These are phyloP conservation scores for Sclerotinia sclerotiorum DNA, from an alignment of 2,329 filamentous ascomycete species.

Conservation along the genomic window DNA sequence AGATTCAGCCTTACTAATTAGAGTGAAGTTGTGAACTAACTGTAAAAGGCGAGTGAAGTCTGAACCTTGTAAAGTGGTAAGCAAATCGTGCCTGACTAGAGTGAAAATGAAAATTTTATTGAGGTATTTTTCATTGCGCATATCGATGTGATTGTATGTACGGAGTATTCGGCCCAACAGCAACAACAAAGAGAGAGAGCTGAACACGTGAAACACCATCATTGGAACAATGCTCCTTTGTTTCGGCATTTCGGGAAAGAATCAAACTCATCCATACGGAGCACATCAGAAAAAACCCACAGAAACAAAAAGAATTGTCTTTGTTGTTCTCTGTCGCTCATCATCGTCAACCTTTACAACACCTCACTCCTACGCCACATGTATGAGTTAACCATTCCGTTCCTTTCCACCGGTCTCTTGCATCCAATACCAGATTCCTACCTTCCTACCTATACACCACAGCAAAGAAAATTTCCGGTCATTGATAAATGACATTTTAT, in stretches of 20 bases:
- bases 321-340: background rate
- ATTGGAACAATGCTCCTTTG: background rate
- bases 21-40: background rate
- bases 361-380: background rate
- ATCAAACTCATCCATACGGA: background rate
- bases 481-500: background rate
- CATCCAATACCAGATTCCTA: slow-evolving; percentile 1
- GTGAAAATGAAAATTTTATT: background rate
- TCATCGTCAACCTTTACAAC: background rate
- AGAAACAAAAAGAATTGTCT: background rate
- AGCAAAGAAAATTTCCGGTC: background rate
- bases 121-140: background rate
- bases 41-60: too few species aligned
- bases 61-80: too few species aligned
- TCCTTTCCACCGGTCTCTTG: background rate
- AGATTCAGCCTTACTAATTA: background rate
- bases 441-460: background rate
- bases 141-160: background rate
- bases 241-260: background rate
- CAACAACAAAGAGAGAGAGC: background rate
- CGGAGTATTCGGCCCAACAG: background rate
- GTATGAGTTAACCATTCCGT: background rate
- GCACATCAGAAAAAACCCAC: background rate
- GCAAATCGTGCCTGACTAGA: background rate
- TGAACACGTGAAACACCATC: background rate